Base-by-base conservation (phyloP, 768 basidiomycete species). In the button mushroom (Agaricus bisporus) region DNA sequence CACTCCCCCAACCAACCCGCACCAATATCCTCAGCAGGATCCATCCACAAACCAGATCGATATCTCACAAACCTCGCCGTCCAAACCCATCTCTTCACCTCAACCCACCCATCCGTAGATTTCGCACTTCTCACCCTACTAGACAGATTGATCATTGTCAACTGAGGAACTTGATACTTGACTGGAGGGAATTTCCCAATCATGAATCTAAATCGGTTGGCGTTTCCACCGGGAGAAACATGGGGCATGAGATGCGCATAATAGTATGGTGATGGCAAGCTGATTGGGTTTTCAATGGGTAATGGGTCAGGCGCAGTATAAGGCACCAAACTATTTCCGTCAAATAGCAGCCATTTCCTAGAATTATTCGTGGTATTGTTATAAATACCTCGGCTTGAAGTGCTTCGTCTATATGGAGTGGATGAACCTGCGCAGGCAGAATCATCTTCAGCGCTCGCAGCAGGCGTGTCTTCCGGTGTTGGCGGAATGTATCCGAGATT, bases 1-100 rank as follows among this genome's bases (percentile, higher is more conserved):
- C 89, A 90, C 58, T 90, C 85, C 8, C 85, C 85, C 29, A 76
- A 71, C 83, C 89, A 87, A 5, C 82, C 84, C n/a, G 79, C 77
- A 11, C 85, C 83, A 20, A 85, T 68, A 29, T 67, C 51, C 26
- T 17, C 9, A n/a, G 17, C 39, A 37, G 14, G 32, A 15, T 48
- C 35, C n/a, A 10, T 41, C 38, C 25, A 17, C 35, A 62, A 60
- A 14, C 62, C 66, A 75, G 22, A 75, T 68, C 29, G 63, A 59
- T 62, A 60, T 22, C 60, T 59, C 56, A 63, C 67, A 59, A 70
- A 63, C 64, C 68, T 58, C 61, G 82, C 86, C 5, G 82, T 74
- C 89, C 89, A 91, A 56, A 76, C 75, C 60, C 79, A 81, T 60
- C 77, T 80, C 59, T 76, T 79, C 51, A 80, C 86, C 22, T 80